Percentiles rank a stretch among this genome's conserved stretches.
These are phyloP conservation scores for Fraxinus velutina DNA, from an alignment of 305 asterid species.

Conservation along the genomic window DNA sequence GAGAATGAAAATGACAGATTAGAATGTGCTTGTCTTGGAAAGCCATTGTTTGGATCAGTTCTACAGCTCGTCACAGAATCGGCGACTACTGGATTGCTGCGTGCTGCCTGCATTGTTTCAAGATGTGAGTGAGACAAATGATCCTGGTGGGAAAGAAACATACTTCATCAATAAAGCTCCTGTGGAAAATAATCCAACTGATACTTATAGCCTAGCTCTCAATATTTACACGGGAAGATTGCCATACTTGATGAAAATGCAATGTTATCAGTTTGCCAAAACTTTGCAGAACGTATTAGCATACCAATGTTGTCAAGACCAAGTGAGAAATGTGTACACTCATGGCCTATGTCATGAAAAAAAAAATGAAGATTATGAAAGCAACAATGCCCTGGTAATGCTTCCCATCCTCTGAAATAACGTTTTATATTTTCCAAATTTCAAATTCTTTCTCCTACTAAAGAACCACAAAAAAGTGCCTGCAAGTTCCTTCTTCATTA, in stretches of 20 bases:
- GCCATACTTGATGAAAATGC: not conserved
- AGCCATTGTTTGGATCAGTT: slow-evolving; percentile 36
- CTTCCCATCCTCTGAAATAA: not conserved
- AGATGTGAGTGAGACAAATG: not conserved
- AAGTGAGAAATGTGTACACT: not conserved
- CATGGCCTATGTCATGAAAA: not conserved
- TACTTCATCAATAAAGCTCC: not conserved
- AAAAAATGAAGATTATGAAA: not conserved
- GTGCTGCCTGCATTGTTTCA: slow-evolving; percentile 36
- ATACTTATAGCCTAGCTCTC: not conserved
- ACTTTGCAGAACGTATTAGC: not conserved
- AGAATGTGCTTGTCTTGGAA: slow-evolving; percentile 35
- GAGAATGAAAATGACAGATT: slow-evolving; percentile 33
- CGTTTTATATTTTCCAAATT: not conserved
- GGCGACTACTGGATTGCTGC: slow-evolving; percentile 36
- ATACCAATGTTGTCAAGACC: not conserved
- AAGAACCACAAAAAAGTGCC: not conserved
- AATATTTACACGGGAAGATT: not conserved
- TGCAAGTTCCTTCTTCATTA: not conserved
- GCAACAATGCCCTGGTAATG: not conserved
- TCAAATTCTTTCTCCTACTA: not conserved
- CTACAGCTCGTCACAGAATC: slow-evolving; percentile 40
- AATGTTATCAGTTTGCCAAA: not conserved
- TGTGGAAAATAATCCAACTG: not conserved
- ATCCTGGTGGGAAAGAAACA: not conserved